Percentiles rank a stretch among this genome's conserved stretches.
phyloP scores from a whole-genome alignment of 129 eudicot genomes.

The Helianthus annuus region HanXRQr2.0-SUNRISE NC_035434.2:64020337-64020836 shows the following conservation, averaged over 20 bases:
- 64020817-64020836: background rate
- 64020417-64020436: too few species aligned
- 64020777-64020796: constrained; percentile 12
- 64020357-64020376: too few species aligned
- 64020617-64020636: background rate
- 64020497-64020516: background rate
- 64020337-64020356: too few species aligned
- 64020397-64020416: too few species aligned
- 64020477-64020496: too few species aligned
- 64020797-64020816: background rate
- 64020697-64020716: background rate
- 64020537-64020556: too few species aligned
- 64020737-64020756: background rate
- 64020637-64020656: background rate
- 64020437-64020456: too few species aligned
- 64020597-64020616: background rate
- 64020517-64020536: background rate
- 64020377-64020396: too few species aligned
- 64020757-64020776: constrained; percentile 6
- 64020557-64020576: background rate
- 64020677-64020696: background rate
- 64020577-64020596: background rate
- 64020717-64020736: background rate
- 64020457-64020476: too few species aligned
- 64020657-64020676: background rate